Base-by-base conservation (phyloP, 2,329 filamentous ascomycete genomes). In the Pestalotiopsis sp. region DNA sequence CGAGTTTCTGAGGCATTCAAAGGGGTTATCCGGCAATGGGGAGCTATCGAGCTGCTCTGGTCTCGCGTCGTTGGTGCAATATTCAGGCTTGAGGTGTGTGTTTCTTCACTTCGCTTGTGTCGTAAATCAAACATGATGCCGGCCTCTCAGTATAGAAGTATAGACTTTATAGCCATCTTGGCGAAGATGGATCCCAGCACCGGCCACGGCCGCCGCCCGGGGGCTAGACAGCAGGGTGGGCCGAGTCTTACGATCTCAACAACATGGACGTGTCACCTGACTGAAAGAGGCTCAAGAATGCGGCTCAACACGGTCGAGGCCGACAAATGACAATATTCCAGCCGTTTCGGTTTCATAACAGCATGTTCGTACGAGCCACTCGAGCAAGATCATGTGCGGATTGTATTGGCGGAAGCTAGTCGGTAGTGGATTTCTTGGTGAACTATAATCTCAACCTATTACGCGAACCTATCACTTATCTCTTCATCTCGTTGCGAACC, bases 131-230 rank as follows among this genome's bases (percentile, higher is more conserved):
- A 25, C 36, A 39, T 62, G 36, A 62, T 31, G 31, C 31, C 31
- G n/a, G 59, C 27, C 11, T 41, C 13, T 23, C 12, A 23, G 36
- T 38, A 62, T 52, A 52, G 17, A n/a, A n/a, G 17, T n/a, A n/a
- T 39, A 62, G 59, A 62, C 59, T 62, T 62, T 62, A 62, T 62
- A 62, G 58, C 59, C 59, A 62, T 20, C 59, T 38, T 39, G 31
- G 23, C 59, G 36, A 62, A 39, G 27, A 7, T 27, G 11, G 23
- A 36, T 36, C 25, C 23, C 9, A 17, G 57, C 23, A 59, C 14
- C 57, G 31, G 31, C 31, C 31, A 31, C 31, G 31, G 31, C 31
- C 31, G 31, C 31, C 31, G 7, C 25, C 25, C 23, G 14, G 23
- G 27, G 27, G n/a, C 23, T 36, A n/a, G 57, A 23, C 57, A 13